Evolutionary conservation across 139 green algal genomes (phyloP), one percentile per base, ranked within the genome.

Genomic region (Tetradesmus obliquus): DNA sequence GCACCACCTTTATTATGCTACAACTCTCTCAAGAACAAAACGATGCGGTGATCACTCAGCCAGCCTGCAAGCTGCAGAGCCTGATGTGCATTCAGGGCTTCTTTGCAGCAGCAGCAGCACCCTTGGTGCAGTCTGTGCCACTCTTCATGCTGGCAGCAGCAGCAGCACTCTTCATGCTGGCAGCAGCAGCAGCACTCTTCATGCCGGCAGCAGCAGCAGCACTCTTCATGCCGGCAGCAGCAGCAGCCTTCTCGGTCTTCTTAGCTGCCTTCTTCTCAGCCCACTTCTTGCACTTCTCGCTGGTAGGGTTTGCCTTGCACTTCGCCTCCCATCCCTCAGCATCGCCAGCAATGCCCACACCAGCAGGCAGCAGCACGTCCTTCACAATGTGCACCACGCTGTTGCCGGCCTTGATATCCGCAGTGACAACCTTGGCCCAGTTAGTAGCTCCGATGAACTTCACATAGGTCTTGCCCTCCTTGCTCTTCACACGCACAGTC

Each of bases 331-430:
- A 88, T 15, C 72, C 51, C 22, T 88, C 19, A 55, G 84, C 84
- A 54, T 76, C 57, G 2, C n/a, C 84, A 88, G 32, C 32, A 5
- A 54, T 89, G 13, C 55, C 84, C 62, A 89, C 32, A 45, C 62
- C 84, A 89, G 84, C 69, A 32, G 86, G 86, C 51, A 90, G 51
- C 86, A 90, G 54, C 53, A 90, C 86, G 55, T 84, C 54, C 22
- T 90, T 24, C 20, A 90, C 79, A 32, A 90, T 45, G 60, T 90
- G 86, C 8, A 90, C 57, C 3, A 84, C 51, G 19, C 51, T 74
- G 20, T 72, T 55, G 20, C 86, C 86, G 8, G 86, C 86, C 86
- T 69, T 84, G 6, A 90, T 58, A 51, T 90, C 86, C 12, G 86
- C 69, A 2, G n/a, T 19, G 9, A 80, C 22, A 3, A 90, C 86